Percentiles rank a stretch among this genome's conserved stretches.
Evolutionary conservation across 2,329 filamentous ascomycete species (phyloP).

Genomic region (Beauveria brongniartii): DNA sequence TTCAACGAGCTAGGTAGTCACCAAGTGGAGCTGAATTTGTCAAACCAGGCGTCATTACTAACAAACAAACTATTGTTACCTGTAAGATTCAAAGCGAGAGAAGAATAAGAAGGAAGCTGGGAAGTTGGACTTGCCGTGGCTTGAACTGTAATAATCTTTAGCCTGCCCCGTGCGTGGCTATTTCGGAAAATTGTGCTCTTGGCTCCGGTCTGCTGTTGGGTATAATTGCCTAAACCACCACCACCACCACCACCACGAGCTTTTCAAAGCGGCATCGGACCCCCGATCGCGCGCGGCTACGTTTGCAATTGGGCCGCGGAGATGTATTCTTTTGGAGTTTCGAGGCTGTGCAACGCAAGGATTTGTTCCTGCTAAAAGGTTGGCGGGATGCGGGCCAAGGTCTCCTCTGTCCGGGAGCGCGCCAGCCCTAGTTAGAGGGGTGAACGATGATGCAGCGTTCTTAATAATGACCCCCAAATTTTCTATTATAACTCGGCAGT

Average conservation of each 20-base stretch:
- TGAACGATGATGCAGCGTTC: too few species aligned
- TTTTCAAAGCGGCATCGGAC: not conserved
- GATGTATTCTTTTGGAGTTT: too few species aligned
- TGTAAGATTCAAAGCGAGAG: not conserved
- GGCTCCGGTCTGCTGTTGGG: not conserved
- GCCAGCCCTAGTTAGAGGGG: too few species aligned
- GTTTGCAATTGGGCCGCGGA: not conserved
- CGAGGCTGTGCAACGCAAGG: not conserved
- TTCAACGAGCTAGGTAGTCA: not conserved
- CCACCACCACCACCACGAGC: not conserved
- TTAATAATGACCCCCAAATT: too few species aligned
- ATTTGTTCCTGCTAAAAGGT: not conserved
- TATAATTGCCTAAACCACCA: not conserved
- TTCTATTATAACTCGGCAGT: too few species aligned
- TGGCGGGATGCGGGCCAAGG: not conserved
- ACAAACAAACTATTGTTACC: not conserved
- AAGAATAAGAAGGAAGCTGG: not conserved
- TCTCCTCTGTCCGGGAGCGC: not conserved
- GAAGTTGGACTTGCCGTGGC: not conserved
- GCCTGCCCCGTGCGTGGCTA: not conserved
- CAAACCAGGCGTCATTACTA: not conserved
- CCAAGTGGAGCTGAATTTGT: not conserved
- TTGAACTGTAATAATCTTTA: not conserved
- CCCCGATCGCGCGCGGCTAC: not conserved
- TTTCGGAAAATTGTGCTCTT: too few species aligned